phyloP scores from a whole-genome alignment of 345 rosid species.

The Lumnitzera littorea region DNA sequence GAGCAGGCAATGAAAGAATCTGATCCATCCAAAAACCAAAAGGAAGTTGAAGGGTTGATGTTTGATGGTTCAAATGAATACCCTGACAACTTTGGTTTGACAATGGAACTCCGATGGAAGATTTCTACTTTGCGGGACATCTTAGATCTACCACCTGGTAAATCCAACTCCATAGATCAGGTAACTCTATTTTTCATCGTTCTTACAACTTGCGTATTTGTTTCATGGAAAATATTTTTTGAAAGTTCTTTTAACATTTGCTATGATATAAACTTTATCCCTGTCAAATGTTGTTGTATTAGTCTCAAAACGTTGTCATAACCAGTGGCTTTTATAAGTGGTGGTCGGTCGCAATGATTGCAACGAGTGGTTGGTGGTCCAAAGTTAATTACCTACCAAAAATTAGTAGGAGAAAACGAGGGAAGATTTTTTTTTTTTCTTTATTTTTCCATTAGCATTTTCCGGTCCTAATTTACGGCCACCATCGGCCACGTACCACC shows the following conservation, averaged over 20 bases:
- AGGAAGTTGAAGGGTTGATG: constrained; percentile 23
- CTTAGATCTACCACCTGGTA: constrained; percentile 51
- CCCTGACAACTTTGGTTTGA: constrained; percentile 31
- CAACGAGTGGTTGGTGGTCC: too few species aligned
- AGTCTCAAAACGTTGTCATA: too few species aligned
- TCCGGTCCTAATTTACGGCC: too few species aligned
- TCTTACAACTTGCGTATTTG: neutral
- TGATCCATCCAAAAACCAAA: constrained; percentile 18
- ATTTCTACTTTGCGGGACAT: constrained; percentile 56
- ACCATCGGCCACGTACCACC: too few species aligned
- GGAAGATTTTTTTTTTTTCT: too few species aligned
- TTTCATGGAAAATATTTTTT: neutral
- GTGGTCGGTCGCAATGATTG: too few species aligned
- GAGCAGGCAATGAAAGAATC: constrained; percentile 26
- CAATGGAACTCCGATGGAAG: constrained; percentile 65
- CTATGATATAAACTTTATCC: neutral
- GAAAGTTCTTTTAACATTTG: neutral
- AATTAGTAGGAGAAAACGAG: too few species aligned
- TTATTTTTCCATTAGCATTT: too few species aligned
- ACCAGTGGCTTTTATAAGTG: constrained; percentile 4
- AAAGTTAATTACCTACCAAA: too few species aligned
- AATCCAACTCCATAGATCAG: constrained; percentile 40
- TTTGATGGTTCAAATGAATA: constrained; percentile 24
- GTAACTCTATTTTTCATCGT: constrained; percentile 16
- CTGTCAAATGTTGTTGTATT: neutral